Base-by-base conservation (phyloP, 2,329 filamentous ascomycete species). In the Massarina eburnea region DNA sequence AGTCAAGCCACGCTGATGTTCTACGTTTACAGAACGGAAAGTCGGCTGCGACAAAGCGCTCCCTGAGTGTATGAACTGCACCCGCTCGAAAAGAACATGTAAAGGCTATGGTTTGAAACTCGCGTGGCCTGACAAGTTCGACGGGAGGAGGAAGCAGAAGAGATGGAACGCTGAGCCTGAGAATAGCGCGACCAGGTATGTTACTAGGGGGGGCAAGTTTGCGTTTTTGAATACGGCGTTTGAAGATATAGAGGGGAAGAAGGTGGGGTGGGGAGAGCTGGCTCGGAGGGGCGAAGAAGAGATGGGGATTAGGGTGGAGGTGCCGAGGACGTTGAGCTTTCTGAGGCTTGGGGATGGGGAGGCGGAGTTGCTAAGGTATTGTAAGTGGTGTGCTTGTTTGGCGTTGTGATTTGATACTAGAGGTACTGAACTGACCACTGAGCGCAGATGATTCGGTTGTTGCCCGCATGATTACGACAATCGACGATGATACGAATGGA, bases 1-100 rank as follows among this genome's bases (percentile, higher is more conserved):
- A 9, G 8, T 19, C 19, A 21, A 39, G 9, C 4, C 12, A 24
- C 14, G n/a, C 14, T n/a, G 3, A 35, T n/a, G n/a, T n/a, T n/a
- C n/a, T n/a, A n/a, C n/a, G n/a, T n/a, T n/a, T n/a, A n/a, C 20
- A 77, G 75, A 69, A 49, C 73, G 74, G 45, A 77, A 77, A 56
- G 73, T 77, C 46, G 74, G 74, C 35, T 77, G 76, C 49, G 76
- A 78, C 57, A 70, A 71, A 41, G 59, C 62, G 12, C 60, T 71
- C 19, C 75, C 76, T 3, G 52, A 57, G 18, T 78, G 76, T 60
- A 62, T 68, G 37, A 76, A 76, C 54, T 78, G 76, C 51, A 59
- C 62, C 12, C 66, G 71, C 18, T 72, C 74, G 2, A 67, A 68
- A 15, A 67, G 75, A 48, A 45, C 62, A 46, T 78, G 75, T 53